Conservation (phyloP, 1,139 yeast species). For the Suhomyces terraborum region DNA sequence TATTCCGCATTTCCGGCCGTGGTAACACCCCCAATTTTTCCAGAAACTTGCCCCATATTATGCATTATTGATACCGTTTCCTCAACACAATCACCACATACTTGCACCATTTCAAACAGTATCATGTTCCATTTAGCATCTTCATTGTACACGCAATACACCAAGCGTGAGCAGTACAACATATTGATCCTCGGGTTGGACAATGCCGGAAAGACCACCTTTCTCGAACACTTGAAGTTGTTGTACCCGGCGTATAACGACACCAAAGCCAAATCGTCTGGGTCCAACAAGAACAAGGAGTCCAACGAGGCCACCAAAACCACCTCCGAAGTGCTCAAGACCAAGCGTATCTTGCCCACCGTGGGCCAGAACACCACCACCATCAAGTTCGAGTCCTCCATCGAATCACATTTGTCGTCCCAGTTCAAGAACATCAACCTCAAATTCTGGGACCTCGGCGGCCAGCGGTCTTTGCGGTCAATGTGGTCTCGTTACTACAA, state of each 20-base stretch:
- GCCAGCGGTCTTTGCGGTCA: conserved; percentile 77
- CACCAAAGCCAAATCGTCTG: conserved; percentile 10
- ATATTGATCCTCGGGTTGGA: conserved; percentile 86
- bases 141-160: conserved; percentile 49
- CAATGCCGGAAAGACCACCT: conserved; percentile 93
- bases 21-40: background rate
- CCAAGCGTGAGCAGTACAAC: conserved; percentile 51
- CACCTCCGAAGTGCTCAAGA: conserved; percentile 33
- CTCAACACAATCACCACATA: background rate
- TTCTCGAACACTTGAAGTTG: conserved; percentile 52
- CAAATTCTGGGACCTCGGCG: conserved; percentile 96
- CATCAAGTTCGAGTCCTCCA: conserved; percentile 37
- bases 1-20: background rate
- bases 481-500: conserved; percentile 88
- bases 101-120: background rate
- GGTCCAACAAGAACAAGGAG: conserved; percentile 1
- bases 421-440: conserved; percentile 56
- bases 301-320: conserved; percentile 12
- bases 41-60: background rate
- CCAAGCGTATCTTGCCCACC: conserved; percentile 60
- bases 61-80: background rate
- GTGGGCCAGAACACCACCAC: conserved; percentile 54
- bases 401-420: conserved; percentile 28
- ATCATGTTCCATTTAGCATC: conserved; percentile 50
- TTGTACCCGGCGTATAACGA: conserved; percentile 38